These are phyloP conservation scores for Populus hybrid DNA, from an alignment of 441 rosid species.

Conservation along the genomic window DNA sequence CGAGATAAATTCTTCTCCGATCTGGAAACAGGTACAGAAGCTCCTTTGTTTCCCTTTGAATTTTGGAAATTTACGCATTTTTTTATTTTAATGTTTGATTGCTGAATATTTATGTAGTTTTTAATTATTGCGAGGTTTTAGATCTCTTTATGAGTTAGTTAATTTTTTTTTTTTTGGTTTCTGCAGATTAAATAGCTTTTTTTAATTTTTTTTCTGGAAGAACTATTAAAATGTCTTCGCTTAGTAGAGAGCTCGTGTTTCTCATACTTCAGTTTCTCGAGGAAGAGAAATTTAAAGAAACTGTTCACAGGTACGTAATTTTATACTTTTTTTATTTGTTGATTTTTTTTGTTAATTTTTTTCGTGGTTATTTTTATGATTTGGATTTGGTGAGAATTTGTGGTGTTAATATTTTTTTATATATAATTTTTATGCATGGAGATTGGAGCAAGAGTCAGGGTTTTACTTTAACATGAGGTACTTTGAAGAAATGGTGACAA, in stretches of 20 bases:
- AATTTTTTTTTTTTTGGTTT: background rate
- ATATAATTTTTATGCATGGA: conserved; percentile 18
- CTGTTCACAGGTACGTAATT: conserved; percentile 59
- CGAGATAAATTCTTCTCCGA: conserved; percentile 24
- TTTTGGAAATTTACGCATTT: background rate
- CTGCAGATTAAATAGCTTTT: conserved; percentile 1
- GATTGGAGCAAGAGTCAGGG: conserved; percentile 85
- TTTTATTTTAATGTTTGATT: background rate
- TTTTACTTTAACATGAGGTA: conserved; percentile 72
- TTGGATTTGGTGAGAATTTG: background rate
- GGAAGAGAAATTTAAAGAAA: conserved; percentile 72
- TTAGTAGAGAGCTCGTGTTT: conserved; percentile 77
- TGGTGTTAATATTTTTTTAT: background rate
- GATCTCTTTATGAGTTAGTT: conserved; percentile 20
- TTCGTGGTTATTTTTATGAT: background rate
- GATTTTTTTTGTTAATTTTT: background rate
- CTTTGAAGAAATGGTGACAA: conserved; percentile 80
- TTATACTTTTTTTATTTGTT: background rate
- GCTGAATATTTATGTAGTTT: background rate
- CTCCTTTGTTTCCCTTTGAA: background rate
- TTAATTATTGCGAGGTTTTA: conserved; percentile 5
- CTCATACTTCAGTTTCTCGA: conserved; percentile 84
- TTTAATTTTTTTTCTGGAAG: background rate
- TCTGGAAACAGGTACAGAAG: conserved; percentile 21
- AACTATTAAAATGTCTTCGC: conserved; percentile 47